Percentiles rank a stretch among this genome's conserved stretches.
Evolutionary conservation across 441 rosid species (phyloP).

Genomic region (Arabidopsis hybrid): DNA sequence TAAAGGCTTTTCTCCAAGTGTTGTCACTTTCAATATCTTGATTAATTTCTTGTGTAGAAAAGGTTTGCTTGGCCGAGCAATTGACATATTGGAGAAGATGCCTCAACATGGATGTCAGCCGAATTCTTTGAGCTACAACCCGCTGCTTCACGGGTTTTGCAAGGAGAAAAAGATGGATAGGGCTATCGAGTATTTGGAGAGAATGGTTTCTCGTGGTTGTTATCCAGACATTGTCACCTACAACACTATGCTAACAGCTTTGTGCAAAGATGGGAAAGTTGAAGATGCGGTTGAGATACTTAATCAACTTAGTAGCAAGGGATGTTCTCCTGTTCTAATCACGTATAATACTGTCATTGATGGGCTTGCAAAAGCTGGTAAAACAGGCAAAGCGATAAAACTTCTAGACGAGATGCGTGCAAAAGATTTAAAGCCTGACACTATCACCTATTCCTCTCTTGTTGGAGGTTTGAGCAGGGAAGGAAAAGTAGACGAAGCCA

Average conservation of each 20-base stretch:
- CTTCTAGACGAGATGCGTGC: constrained; percentile 76
- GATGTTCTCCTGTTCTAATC: constrained; percentile 79
- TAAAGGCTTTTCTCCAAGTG: constrained; percentile 82
- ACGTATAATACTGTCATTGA: constrained; percentile 88
- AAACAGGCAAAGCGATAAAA: constrained; percentile 72
- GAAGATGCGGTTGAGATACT: constrained; percentile 87
- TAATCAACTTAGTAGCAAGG: constrained; percentile 71
- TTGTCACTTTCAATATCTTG: constrained; percentile 86
- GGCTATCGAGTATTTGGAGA: constrained; percentile 79
- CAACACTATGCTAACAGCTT: constrained; percentile 84
- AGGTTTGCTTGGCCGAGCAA: constrained; percentile 81
- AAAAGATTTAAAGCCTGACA: constrained; percentile 83
- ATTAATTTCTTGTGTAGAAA: constrained; percentile 86
- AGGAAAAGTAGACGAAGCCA: constrained; percentile 82
- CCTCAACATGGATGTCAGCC: constrained; percentile 81
- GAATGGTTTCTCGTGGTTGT: constrained; percentile 88
- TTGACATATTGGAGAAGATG: constrained; percentile 86
- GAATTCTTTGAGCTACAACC: constrained; percentile 81
- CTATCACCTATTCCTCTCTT: constrained; percentile 78
- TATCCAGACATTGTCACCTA: constrained; percentile 95
- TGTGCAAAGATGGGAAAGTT: constrained; percentile 89
- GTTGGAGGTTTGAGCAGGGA: constrained; percentile 85
- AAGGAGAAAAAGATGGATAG: constrained; percentile 90
- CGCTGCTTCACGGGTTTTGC: constrained; percentile 84
- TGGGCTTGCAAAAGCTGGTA: constrained; percentile 83